A percentile compares a stretch with the other conserved stretches of the same genome.
phyloP scores from a whole-genome alignment of 257 asterid genomes.

The Salvia splendens region DNA sequence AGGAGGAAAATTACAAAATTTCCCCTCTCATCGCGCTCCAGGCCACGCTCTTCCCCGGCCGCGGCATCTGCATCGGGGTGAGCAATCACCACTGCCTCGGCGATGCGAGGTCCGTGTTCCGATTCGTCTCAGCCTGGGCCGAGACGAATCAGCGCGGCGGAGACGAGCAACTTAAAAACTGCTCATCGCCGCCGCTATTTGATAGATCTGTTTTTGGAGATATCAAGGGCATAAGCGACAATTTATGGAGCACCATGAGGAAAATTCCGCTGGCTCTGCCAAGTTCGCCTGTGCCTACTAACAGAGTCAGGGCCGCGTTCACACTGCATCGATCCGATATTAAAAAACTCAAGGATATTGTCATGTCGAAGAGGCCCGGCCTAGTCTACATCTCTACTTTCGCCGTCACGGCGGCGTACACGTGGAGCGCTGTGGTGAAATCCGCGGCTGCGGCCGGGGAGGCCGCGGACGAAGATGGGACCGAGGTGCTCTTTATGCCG shows the following conservation, averaged over 20 bases:
- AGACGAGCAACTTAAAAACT: slow-evolving; percentile 18
- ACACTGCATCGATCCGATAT: slow-evolving; percentile 37
- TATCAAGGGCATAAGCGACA: slow-evolving; percentile 5
- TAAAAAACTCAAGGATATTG: slow-evolving; percentile 38
- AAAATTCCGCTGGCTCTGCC: slow-evolving; percentile 20
- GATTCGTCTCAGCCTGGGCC: no score
- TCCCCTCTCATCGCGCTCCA: slow-evolving; percentile 29
- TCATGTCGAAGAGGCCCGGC: slow-evolving; percentile 33
- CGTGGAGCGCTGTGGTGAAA: slow-evolving; percentile 39
- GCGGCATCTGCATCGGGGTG: no score
- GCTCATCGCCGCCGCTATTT: no score
- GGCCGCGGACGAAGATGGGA: not conserved
- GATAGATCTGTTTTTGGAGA: no score
- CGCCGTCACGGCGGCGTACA: slow-evolving; percentile 24
- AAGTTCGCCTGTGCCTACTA: slow-evolving; percentile 34
- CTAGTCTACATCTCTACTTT: slow-evolving; percentile 39
- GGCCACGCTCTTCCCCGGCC: slow-evolving; percentile 47
- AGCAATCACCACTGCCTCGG: no score
- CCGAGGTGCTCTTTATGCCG: slow-evolving; percentile 21
- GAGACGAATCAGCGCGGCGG: slow-evolving; percentile 11
- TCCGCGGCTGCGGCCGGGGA: not conserved
- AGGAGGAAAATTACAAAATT: slow-evolving; percentile 19
- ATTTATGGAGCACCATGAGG: slow-evolving; percentile 28
- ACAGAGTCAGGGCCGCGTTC: slow-evolving; percentile 49
- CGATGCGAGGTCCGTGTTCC: no score